Conservation (phyloP, 768 basidiomycete species). For the Rhodosporidiobolus sp. region DNA sequence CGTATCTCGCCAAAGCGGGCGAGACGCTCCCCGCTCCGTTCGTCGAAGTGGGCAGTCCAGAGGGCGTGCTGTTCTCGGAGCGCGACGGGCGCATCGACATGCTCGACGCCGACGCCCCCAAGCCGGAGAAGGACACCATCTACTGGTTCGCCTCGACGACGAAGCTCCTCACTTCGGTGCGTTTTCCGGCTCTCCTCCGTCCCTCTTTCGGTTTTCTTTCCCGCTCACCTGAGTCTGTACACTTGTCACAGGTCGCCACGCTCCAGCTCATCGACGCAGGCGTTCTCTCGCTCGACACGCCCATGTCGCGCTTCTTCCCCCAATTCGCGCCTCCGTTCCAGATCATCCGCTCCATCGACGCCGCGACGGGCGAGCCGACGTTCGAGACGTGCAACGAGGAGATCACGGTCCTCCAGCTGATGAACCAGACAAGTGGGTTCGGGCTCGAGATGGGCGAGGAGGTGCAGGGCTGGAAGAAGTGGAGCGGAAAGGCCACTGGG, state of each 20-base stretch:
- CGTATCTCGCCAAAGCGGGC: neutral
- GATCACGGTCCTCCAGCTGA: neutral
- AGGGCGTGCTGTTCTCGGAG: neutral
- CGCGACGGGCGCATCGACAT: neutral
- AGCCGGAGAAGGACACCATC: neutral
- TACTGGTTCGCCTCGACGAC: slow-evolving; percentile 7
- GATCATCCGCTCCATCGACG: slow-evolving; percentile 1
- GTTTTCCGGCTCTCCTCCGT: neutral
- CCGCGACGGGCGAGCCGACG: neutral
- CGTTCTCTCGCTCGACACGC: neutral
- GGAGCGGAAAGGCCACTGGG: neutral
- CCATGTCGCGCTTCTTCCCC: neutral
- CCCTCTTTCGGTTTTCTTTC: neutral
- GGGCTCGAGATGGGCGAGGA: neutral
- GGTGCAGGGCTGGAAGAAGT: slow-evolving; percentile 7
- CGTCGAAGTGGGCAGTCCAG: neutral
- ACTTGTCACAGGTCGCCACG: neutral
- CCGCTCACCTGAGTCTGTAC: neutral
- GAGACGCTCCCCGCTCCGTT: neutral
- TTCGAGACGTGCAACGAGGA: neutral
- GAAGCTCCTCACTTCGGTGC: slow-evolving; percentile 2
- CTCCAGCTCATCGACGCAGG: slow-evolving; percentile 3
- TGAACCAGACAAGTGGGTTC: slow-evolving; percentile 6
- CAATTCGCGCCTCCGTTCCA: neutral
- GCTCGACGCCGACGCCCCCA: neutral